phyloP scores from a whole-genome alignment of 1,284 basidiomycete species.

The Leccinum griseonigrum region DNA sequence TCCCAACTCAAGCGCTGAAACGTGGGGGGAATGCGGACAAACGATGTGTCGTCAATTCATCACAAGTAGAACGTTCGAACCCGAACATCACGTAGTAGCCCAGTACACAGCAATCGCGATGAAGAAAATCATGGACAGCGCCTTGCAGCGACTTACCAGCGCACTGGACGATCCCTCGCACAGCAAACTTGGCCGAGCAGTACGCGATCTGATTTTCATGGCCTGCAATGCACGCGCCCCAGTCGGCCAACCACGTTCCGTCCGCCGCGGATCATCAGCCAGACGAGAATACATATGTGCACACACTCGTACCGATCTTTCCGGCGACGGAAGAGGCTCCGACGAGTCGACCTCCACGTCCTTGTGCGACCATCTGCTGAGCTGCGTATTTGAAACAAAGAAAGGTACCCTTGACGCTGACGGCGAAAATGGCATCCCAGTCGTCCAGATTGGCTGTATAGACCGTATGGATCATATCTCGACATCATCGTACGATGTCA shows the following conservation, averaged over 20 bases:
- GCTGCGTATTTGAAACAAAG: conserved; percentile 36
- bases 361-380: conserved; percentile 44
- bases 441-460: not conserved
- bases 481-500: not conserved
- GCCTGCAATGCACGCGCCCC: not conserved
- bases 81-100: conserved; percentile 2
- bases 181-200: conserved; percentile 42
- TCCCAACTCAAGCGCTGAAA: conserved; percentile 15
- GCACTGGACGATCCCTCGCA: conserved; percentile 39
- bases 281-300: not conserved
- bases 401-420: conserved; percentile 23
- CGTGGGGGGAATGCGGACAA: conserved; percentile 8
- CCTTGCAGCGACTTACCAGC: conserved; percentile 21
- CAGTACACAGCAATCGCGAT: conserved; percentile 2
- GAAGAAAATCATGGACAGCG: not conserved
- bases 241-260: not conserved
- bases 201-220: conserved; percentile 23
- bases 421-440: not conserved
- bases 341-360: conserved; percentile 39
- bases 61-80: not conserved
- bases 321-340: conserved; percentile 33
- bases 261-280: not conserved
- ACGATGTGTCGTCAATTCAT: conserved; percentile 7
- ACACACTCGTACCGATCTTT: conserved; percentile 4
- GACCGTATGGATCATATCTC: not conserved